Evolutionary conservation across 495 filamentous ascomycete genomes (phyloP), one percentile per base, ranked within the genome.

Genomic region (Neurospora sp.): DNA sequence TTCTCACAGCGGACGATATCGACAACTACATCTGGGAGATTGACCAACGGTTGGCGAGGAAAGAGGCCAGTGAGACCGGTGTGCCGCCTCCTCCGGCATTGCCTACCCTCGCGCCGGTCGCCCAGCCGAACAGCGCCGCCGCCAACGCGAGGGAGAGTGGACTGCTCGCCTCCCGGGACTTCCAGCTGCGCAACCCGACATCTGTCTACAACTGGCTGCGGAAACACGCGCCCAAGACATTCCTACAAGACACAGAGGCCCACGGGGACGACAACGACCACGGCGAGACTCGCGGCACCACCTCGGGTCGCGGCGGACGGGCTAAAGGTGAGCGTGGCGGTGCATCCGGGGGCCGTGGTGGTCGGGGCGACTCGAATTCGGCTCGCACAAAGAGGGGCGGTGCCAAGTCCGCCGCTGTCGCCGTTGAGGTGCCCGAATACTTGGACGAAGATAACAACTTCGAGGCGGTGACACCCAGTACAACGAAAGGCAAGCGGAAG

Each of bases 141-240:
- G 78, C 41, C 78, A 70, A 82, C 79, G 53, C 53, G 31, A 65
- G 27, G 31, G 53, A 65, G 22, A 65, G 53, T 65, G 53, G 53
- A 0, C 53, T 65, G 12, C 53, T 65, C 53, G 53, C 53, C 27
- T 65, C 53, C 53, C 70, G 86, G 79, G 91, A 94, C 70, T 85
- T 89, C 45, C 85, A 87, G 20, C 81, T 93, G 5, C 88, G 89
- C 39, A 98, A 97, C 76, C 93, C 92, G 0, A 90, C 92, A 44
- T 93, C 91, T 37, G 93, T 96, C 2, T 93, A 94, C 83, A 96
- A 95, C 80, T 98, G 94, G 94, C 84, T 98, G 31, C 88, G 92
- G 41, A 89, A 89, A 72, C 88, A 96, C 77, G 91, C 93, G 72
- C 94, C 94, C 0, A 89, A 94, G 72, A 91, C 91, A 27, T 96